Conservation (phyloP, 2,329 filamentous ascomycete species). For the Aspergillus niger region DNA sequence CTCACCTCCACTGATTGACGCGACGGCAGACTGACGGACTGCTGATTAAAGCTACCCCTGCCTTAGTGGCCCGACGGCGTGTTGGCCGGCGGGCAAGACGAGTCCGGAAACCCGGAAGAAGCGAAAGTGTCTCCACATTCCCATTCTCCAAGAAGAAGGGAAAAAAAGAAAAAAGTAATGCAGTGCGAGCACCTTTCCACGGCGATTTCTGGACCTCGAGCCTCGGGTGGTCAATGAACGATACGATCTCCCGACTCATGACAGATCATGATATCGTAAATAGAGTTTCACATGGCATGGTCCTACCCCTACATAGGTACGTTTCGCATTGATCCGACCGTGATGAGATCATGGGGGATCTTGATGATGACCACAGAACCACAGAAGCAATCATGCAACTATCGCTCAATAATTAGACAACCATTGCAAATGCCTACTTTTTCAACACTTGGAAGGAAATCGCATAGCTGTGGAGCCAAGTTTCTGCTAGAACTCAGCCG, state of each 20-base stretch:
- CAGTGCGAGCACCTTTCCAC: neutral
- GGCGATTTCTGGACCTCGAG: neutral
- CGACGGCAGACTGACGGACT: slow-evolving; percentile 8
- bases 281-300: slow-evolving; percentile 1
- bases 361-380: neutral
- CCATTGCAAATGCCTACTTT: neutral
- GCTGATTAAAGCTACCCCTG: slow-evolving; percentile 18
- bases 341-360: neutral
- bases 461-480: neutral
- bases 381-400: slow-evolving; percentile 4
- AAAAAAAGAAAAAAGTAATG: neutral
- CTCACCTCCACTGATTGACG: slow-evolving; percentile 2
- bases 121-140: slow-evolving; percentile 3
- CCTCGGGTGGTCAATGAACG: neutral
- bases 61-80: slow-evolving; percentile 19
- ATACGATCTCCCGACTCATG: neutral
- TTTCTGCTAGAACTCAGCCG: neutral
- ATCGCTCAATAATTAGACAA: neutral
- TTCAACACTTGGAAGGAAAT: neutral
- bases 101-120: slow-evolving; percentile 25
- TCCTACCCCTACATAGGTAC: neutral
- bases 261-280: slow-evolving; percentile 2
- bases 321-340: neutral
- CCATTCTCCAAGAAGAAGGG: neutral
- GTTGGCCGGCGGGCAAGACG: slow-evolving; percentile 19